Evolutionary conservation across 2,329 filamentous ascomycete genomes (phyloP).

Genomic region (Pyricularia grisea): DNA sequence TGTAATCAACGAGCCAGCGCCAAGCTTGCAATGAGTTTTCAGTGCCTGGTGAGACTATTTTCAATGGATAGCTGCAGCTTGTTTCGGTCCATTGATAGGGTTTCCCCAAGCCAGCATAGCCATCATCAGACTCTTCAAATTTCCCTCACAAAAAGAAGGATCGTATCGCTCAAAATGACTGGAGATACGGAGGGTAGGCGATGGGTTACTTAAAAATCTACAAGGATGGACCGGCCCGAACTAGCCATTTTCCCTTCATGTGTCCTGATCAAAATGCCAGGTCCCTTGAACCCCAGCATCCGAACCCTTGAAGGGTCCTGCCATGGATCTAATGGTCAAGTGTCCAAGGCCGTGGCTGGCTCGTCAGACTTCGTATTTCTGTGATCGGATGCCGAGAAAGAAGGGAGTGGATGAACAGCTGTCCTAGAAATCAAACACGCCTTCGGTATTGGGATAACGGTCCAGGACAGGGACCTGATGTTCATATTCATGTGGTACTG

Average conservation of each 20-base stretch:
- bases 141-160: too few species aligned
- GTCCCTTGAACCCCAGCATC: background rate
- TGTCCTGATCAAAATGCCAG: background rate
- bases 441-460: background rate
- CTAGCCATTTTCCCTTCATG: background rate
- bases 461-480: background rate
- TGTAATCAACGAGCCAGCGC: too few species aligned
- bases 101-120: too few species aligned
- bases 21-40: too few species aligned
- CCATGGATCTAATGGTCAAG: background rate
- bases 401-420: background rate
- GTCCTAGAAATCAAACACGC: background rate
- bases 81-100: too few species aligned
- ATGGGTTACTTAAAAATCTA: background rate
- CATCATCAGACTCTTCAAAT: too few species aligned
- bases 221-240: background rate
- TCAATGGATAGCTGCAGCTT: background rate
- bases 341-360: too few species aligned
- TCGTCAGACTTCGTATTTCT: background rate
- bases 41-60: background rate
- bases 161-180: too few species aligned
- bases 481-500: too few species aligned
- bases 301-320: background rate
- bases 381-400: background rate
- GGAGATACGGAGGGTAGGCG: background rate